Percentiles rank a stretch among this genome's conserved stretches.
Conservation (phyloP, 1,284 basidiomycete species). For the Ceratobasidium sp. region DNA sequence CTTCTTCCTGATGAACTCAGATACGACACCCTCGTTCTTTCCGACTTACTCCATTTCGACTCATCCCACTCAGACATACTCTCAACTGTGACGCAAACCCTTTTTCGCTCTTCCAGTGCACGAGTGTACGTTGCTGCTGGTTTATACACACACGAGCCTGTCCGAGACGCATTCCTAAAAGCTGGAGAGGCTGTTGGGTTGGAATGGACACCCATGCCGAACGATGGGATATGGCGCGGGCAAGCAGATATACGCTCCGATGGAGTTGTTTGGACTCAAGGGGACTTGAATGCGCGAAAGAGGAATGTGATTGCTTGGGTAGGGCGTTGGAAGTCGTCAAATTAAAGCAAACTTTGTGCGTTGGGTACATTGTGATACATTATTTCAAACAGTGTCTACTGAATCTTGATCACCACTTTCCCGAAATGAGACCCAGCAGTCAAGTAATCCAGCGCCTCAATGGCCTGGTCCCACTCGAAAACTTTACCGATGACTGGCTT, state of each 20-base stretch:
- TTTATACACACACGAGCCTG: slow-evolving; percentile 64
- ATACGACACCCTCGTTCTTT: slow-evolving; percentile 71
- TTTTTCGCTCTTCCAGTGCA: slow-evolving; percentile 58
- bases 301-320: slow-evolving; percentile 49
- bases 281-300: slow-evolving; percentile 48
- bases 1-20: slow-evolving; percentile 49
- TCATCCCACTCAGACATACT: slow-evolving; percentile 68
- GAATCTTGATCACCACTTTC: slow-evolving; percentile 25
- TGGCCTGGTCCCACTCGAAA: slow-evolving; percentile 9
- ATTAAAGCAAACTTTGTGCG: not conserved
- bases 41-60: slow-evolving; percentile 75
- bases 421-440: slow-evolving; percentile 24
- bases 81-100: slow-evolving; percentile 61
- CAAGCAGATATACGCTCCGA: slow-evolving; percentile 32
- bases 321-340: slow-evolving; percentile 45
- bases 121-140: slow-evolving; percentile 70
- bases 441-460: slow-evolving; percentile 16
- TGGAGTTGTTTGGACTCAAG: slow-evolving; percentile 33
- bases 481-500: slow-evolving; percentile 18
- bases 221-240: slow-evolving; percentile 47
- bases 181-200: slow-evolving; percentile 60
- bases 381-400: not conserved
- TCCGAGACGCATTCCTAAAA: slow-evolving; percentile 66
- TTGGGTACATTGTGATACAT: too few relatives aligned
- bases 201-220: slow-evolving; percentile 58